These are phyloP conservation scores for Macrocybe gigantea DNA, from an alignment of 768 basidiomycete genomes.

Conservation along the genomic window DNA sequence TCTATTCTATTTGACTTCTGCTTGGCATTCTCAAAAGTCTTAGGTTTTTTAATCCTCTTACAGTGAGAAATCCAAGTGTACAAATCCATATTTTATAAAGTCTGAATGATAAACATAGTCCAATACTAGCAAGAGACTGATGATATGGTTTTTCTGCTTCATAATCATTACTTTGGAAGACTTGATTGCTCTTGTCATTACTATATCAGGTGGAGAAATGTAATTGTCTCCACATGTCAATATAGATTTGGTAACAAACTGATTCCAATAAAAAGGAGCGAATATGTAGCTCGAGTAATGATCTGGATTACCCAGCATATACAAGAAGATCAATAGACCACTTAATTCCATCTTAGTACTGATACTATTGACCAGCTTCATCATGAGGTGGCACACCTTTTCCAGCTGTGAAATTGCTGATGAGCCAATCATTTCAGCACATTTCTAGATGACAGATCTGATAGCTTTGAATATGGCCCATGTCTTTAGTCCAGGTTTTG, in stretches of 20 bases:
- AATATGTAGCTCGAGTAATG: slow-evolving; percentile 25
- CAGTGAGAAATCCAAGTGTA: slow-evolving; percentile 15
- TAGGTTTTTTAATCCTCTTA: not conserved
- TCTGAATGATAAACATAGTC: slow-evolving; percentile 13
- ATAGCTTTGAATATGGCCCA: slow-evolving; percentile 29
- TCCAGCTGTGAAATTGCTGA: no score
- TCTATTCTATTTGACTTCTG: no score
- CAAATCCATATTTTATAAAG: slow-evolving; percentile 8
- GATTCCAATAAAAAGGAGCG: slow-evolving; percentile 20
- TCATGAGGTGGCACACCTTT: slow-evolving; percentile 16
- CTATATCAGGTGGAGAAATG: no score
- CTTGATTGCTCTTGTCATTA: no score
- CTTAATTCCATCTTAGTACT: slow-evolving; percentile 25
- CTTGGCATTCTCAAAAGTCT: no score
- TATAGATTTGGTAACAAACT: slow-evolving; percentile 2
- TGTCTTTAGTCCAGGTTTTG: slow-evolving; percentile 32
- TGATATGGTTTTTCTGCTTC: slow-evolving; percentile 10
- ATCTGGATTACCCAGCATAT: slow-evolving; percentile 26
- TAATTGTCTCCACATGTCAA: not conserved
- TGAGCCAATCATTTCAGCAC: no score
- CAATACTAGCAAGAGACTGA: slow-evolving; percentile 15
- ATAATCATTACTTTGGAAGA: slow-evolving; percentile 15
- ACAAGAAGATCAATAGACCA: slow-evolving; percentile 22
- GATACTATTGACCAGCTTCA: slow-evolving; percentile 21
- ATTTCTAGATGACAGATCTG: no score